Percentiles rank a stretch among this genome's conserved stretches.
Conservation (phyloP, 805 yeast genomes). For the Candida dendrica region DNA sequence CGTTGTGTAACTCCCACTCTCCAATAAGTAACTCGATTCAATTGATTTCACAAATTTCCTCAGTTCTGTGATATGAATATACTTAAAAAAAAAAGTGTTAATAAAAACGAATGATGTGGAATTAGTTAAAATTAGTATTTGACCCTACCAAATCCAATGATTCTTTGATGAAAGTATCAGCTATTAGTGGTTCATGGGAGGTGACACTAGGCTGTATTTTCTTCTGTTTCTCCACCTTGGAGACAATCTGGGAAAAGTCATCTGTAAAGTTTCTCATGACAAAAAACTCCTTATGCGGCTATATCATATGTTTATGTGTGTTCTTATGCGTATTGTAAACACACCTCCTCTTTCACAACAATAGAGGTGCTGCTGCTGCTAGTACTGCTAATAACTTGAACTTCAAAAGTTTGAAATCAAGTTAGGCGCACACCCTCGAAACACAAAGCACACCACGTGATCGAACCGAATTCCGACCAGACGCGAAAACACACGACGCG, state of each 20-base stretch:
- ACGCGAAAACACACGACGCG: neutral
- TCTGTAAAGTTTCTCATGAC: slow-evolving; percentile 12
- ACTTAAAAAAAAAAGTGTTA: neutral
- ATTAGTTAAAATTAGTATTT: too few relatives aligned
- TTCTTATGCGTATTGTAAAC: too few relatives aligned
- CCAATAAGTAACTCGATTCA: slow-evolving; percentile 21
- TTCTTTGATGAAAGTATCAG: slow-evolving; percentile 16
- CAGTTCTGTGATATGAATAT: slow-evolving; percentile 21
- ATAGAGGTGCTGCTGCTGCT: too few relatives aligned
- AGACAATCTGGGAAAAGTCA: slow-evolving; percentile 6
- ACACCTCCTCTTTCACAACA: too few relatives aligned
- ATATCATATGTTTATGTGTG: too few relatives aligned
- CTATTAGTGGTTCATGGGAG: slow-evolving; percentile 3
- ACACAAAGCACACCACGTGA: too few relatives aligned
- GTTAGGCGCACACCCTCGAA: neutral
- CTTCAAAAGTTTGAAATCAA: too few relatives aligned
- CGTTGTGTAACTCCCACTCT: slow-evolving; percentile 4
- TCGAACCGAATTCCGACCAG: neutral
- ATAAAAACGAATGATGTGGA: neutral
- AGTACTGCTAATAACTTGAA: too few relatives aligned
- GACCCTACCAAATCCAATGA: slow-evolving; percentile 11
- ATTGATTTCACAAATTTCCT: slow-evolving; percentile 18
- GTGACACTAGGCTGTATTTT: slow-evolving; percentile 2
- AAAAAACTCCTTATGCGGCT: too few relatives aligned
- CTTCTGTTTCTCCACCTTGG: slow-evolving; percentile 5